Percentiles rank a stretch among this genome's conserved stretches.
These are phyloP conservation scores for Coffea eugenioides DNA, from an alignment of 257 asterid species.

Conservation along the genomic window DNA sequence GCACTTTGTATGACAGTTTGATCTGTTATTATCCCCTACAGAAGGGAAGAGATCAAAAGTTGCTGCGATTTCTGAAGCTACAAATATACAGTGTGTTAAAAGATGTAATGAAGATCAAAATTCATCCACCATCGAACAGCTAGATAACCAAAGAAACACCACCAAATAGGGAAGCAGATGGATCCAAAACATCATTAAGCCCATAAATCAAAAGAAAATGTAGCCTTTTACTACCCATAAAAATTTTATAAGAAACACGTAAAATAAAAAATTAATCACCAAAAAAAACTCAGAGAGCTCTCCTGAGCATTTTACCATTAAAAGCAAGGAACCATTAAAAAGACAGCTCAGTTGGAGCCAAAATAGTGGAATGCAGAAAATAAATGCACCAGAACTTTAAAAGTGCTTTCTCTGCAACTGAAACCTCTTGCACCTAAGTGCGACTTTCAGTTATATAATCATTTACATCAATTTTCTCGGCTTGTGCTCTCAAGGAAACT, in stretches of 20 bases:
- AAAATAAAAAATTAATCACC: no score
- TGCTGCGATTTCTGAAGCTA: no score
- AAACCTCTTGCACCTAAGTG: neutral
- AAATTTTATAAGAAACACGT: neutral
- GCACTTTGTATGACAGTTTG: no score
- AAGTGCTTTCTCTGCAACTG: no score
- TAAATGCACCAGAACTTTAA: no score
- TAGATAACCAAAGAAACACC: neutral
- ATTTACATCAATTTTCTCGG: neutral
- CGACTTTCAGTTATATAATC: neutral
- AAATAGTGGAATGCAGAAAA: no score
- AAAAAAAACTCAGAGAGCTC: no score
- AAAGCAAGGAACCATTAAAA: no score
- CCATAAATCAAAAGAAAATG: neutral
- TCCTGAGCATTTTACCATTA: no score
- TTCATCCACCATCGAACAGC: neutral
- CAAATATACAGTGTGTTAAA: neutral
- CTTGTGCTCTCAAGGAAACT: neutral
- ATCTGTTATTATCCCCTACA: no score
- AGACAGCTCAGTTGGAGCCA: no score
- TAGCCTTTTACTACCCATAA: neutral
- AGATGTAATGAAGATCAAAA: neutral
- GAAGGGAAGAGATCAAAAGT: no score
- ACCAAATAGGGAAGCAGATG: neutral
- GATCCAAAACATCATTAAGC: neutral